Conservation (phyloP, 192 early-diverging fungal species). For the Endogone sp. region DNA sequence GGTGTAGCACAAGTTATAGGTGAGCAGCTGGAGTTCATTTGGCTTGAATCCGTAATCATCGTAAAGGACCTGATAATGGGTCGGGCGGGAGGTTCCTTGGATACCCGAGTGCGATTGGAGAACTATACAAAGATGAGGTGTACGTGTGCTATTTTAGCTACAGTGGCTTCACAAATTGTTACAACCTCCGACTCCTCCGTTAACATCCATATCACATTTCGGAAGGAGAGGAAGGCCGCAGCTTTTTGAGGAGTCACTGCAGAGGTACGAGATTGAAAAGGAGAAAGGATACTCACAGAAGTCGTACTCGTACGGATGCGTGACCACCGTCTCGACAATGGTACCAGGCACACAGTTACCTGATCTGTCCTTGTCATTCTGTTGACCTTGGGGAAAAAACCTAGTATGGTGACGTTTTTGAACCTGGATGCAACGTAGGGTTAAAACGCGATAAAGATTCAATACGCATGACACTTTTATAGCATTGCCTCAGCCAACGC, state of each 20-base stretch:
- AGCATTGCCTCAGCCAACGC: no score
- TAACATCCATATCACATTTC: background rate
- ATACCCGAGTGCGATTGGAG: constrained; percentile 83
- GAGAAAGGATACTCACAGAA: constrained; percentile 44
- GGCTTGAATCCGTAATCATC: constrained; percentile 75
- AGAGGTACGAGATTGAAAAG: background rate
- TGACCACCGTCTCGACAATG: constrained; percentile 61
- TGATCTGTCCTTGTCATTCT: constrained; percentile 52
- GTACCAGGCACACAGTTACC: constrained; percentile 83
- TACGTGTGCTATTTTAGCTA: background rate
- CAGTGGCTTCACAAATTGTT: background rate
- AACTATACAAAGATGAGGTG: constrained; percentile 20
- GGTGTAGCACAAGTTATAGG: constrained; percentile 81
- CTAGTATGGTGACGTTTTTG: constrained; percentile 81
- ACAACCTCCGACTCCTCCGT: background rate
- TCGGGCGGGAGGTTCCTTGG: constrained; percentile 88
- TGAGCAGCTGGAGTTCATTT: constrained; percentile 72
- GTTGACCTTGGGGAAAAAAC: constrained; percentile 62
- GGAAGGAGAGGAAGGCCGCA: background rate
- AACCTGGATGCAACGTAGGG: no score
- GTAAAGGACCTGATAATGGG: constrained; percentile 82
- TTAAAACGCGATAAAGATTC: no score
- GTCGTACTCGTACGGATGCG: constrained; percentile 73
- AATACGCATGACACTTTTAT: no score
- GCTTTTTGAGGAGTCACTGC: background rate